Evolutionary conservation across 805 yeast genomes (phyloP).

Genomic region (Candida odintsovae): DNA sequence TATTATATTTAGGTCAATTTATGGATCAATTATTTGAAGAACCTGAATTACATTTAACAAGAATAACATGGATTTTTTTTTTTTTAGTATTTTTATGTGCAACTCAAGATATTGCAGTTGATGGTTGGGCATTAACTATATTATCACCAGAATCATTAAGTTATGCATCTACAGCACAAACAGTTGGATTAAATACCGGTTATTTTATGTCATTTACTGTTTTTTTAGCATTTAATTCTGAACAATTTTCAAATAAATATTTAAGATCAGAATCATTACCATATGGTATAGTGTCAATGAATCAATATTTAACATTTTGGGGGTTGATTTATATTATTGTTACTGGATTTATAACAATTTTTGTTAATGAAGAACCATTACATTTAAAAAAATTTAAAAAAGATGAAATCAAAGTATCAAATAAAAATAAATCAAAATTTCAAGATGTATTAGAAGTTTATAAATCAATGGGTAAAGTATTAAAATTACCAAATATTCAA

Average conservation of each 20-base stretch:
- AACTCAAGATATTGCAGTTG: conserved; percentile 97
- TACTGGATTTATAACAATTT: conserved; percentile 52
- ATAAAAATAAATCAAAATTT: conserved; percentile 10
- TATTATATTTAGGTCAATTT: conserved; percentile 56
- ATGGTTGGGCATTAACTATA: conserved; percentile 96
- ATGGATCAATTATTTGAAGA: conserved; percentile 45
- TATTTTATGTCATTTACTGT: conserved; percentile 89
- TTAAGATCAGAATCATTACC: conserved; percentile 56
- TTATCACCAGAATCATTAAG: conserved; percentile 72
- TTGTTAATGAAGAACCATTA: conserved; percentile 68
- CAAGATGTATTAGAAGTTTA: conserved; percentile 40
- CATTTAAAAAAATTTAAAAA: conserved; percentile 30
- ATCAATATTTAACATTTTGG: conserved; percentile 72
- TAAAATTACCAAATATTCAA: conserved; percentile 65
- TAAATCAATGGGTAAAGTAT: conserved; percentile 58
- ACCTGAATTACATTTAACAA: conserved; percentile 43
- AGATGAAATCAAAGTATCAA: conserved; percentile 24
- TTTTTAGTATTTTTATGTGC: conserved; percentile 83
- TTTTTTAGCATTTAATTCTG: conserved; percentile 83
- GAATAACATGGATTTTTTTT: conserved; percentile 69
- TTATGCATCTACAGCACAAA: conserved; percentile 96
- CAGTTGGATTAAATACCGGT: conserved; percentile 90
- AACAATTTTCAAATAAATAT: conserved; percentile 87
- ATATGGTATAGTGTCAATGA: conserved; percentile 63
- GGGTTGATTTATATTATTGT: conserved; percentile 66